Conservation (phyloP, 2,329 filamentous ascomycete genomes). For the Diaporthe eres region DNA sequence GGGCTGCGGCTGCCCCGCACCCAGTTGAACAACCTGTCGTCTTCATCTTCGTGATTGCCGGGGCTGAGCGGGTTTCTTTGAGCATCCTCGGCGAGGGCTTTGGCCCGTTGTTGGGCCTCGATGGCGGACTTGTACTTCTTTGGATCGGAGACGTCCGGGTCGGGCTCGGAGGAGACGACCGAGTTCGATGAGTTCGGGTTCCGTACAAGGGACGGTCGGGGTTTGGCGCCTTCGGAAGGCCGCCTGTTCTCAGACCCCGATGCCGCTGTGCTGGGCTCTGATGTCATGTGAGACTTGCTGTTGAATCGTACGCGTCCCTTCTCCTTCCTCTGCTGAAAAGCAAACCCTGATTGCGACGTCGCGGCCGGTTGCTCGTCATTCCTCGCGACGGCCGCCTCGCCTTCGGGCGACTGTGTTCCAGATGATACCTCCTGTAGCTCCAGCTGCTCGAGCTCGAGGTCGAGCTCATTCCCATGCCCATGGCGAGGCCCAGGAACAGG, state of each 20-base stretch:
- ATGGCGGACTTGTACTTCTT: constrained; percentile 13
- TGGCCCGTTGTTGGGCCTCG: constrained; percentile 22
- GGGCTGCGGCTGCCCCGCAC: constrained; percentile 26
- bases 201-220: constrained; percentile 59
- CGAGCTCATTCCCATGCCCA: constrained; percentile 9
- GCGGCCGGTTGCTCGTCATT: not conserved
- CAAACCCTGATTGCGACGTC: not conserved
- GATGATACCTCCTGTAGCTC: constrained; percentile 16
- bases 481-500: constrained; percentile 6
- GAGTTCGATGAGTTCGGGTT: constrained; percentile 29
- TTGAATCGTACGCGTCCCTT: constrained; percentile 65
- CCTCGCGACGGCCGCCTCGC: not conserved
- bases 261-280: constrained; percentile 44
- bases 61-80: constrained; percentile 1
- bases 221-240: constrained; percentile 40
- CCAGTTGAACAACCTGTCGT: constrained; percentile 20
- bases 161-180: constrained; percentile 22
- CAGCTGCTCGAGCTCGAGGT: constrained; percentile 20
- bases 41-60: constrained; percentile 6
- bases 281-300: constrained; percentile 56
- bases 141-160: constrained; percentile 8
- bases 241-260: constrained; percentile 10
- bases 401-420: not conserved
- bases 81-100: constrained; percentile 17
- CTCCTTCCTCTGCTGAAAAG: constrained; percentile 52